Conservation (phyloP, 2,329 filamentous ascomycete genomes). For the Colletotrichum simmondsii region DNA sequence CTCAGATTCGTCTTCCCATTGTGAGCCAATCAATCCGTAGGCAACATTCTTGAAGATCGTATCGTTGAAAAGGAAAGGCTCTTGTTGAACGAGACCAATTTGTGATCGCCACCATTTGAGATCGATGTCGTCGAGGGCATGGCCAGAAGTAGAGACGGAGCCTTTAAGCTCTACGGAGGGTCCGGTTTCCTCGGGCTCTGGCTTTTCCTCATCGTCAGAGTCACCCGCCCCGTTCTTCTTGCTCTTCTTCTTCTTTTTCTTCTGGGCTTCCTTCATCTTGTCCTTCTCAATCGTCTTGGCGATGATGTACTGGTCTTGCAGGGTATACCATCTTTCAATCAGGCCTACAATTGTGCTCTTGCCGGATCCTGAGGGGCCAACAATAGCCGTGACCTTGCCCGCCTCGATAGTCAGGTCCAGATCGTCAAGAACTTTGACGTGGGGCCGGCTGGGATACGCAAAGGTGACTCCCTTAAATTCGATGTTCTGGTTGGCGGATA, state of each 20-base stretch:
- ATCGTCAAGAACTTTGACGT: constrained; percentile 71
- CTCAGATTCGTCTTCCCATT: constrained; percentile 63
- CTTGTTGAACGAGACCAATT: constrained; percentile 75
- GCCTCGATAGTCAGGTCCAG: constrained; percentile 68
- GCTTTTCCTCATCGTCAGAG: constrained; percentile 37
- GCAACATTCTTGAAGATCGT: constrained; percentile 72
- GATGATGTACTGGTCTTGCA: constrained; percentile 64
- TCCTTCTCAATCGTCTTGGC: constrained; percentile 61
- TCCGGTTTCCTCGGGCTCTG: constrained; percentile 46
- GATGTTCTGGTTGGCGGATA: constrained; percentile 51
- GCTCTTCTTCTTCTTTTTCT: constrained; percentile 45
- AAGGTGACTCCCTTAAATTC: constrained; percentile 75
- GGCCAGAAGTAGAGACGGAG: constrained; percentile 63
- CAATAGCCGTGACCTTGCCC: constrained; percentile 78
- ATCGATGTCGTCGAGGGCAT: constrained; percentile 67
- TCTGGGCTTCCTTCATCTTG: constrained; percentile 53
- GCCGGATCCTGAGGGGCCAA: constrained; percentile 77
- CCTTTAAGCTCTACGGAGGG: constrained; percentile 61
- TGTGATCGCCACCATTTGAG: constrained; percentile 72
- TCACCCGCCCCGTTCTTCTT: constrained; percentile 44
- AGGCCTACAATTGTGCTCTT: constrained; percentile 81
- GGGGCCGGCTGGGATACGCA: constrained; percentile 75
- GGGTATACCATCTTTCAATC: constrained; percentile 77
- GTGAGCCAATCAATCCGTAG: constrained; percentile 64
- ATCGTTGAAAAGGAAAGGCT: constrained; percentile 75